A percentile compares a stretch with the other conserved stretches of the same genome.
Evolutionary conservation across 2,329 filamentous ascomycete species (phyloP).

Genomic region (Orbilia ellipsospora): DNA sequence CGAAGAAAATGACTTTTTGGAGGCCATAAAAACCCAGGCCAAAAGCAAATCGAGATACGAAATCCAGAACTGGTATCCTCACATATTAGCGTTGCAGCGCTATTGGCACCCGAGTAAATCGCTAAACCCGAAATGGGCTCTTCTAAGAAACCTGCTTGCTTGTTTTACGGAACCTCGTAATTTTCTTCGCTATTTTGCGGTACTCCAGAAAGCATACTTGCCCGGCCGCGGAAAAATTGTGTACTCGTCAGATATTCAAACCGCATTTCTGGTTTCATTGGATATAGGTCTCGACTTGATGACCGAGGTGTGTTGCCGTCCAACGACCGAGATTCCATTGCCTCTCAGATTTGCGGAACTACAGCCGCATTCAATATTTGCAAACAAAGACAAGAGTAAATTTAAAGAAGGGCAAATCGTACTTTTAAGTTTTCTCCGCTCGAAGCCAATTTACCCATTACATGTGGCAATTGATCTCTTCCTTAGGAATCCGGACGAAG

Average conservation of each 20-base stretch:
- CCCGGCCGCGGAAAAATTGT: too few species aligned
- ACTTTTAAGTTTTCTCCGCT: too few species aligned
- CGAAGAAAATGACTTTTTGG: neutral
- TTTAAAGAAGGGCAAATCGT: too few species aligned
- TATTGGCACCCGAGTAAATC: slow-evolving; percentile 4
- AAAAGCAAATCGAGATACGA: slow-evolving; percentile 8
- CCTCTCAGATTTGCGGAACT: neutral
- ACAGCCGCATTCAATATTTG: too few species aligned
- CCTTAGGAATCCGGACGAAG: too few species aligned
- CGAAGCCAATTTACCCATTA: too few species aligned
- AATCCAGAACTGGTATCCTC: slow-evolving; percentile 20
- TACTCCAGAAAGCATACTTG: slow-evolving; percentile 1
- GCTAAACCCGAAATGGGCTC: slow-evolving; percentile 9
- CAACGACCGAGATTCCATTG: neutral
- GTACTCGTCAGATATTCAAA: neutral
- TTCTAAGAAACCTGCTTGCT: slow-evolving; percentile 10
- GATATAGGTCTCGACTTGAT: slow-evolving; percentile 3
- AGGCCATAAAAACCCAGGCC: neutral
- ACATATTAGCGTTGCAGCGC: slow-evolving; percentile 13
- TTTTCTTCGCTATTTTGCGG: slow-evolving; percentile 16
- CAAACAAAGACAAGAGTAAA: too few species aligned
- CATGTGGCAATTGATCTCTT: too few species aligned
- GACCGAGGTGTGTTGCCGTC: slow-evolving; percentile 3
- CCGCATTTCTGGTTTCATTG: slow-evolving; percentile 6
- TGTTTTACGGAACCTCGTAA: slow-evolving; percentile 16